Conservation (phyloP, 2,329 filamentous ascomycete genomes). For the Thermothelomyces thermophilus region DNA sequence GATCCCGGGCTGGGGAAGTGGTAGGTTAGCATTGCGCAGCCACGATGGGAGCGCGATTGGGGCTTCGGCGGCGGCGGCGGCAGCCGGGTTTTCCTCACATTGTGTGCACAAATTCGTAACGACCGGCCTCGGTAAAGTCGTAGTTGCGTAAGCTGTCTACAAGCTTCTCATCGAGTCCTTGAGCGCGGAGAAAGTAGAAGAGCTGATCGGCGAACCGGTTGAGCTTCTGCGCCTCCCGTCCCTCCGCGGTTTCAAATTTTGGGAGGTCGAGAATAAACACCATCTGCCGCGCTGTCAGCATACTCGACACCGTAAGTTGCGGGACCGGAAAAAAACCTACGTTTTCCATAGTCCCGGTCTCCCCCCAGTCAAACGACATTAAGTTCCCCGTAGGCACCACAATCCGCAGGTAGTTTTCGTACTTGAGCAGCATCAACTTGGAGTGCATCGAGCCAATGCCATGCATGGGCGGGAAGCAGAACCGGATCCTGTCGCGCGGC, state of each 20-base stretch:
- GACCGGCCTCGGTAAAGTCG: slow-evolving; percentile 68
- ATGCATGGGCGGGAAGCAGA: slow-evolving; percentile 79
- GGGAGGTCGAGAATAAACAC: slow-evolving; percentile 93
- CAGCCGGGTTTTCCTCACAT: slow-evolving; percentile 49
- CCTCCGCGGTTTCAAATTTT: slow-evolving; percentile 37
- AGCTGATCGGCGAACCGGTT: slow-evolving; percentile 63
- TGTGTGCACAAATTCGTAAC: slow-evolving; percentile 76
- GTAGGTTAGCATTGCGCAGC: not conserved
- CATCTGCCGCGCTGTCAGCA: slow-evolving; percentile 41
- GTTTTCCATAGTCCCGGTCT: slow-evolving; percentile 79
- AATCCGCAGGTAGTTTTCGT: slow-evolving; percentile 64
- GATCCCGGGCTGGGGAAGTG: slow-evolving; percentile 43
- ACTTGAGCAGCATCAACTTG: slow-evolving; percentile 87
- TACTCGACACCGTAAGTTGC: not conserved
- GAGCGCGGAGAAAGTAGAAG: slow-evolving; percentile 60
- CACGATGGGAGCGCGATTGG: too few species aligned
- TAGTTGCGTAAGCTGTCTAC: slow-evolving; percentile 66
- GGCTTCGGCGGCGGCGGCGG: not conserved
- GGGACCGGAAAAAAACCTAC: slow-evolving; percentile 35
- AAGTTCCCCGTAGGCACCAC: slow-evolving; percentile 86
- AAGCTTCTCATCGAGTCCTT: slow-evolving; percentile 58
- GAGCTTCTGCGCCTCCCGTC: slow-evolving; percentile 29
- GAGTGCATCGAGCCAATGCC: slow-evolving; percentile 79
- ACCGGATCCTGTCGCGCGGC: slow-evolving; percentile 50
- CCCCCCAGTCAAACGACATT: slow-evolving; percentile 82